Conservation (phyloP, 2,329 filamentous ascomycete species). For the Fusarium penzigii region DNA sequence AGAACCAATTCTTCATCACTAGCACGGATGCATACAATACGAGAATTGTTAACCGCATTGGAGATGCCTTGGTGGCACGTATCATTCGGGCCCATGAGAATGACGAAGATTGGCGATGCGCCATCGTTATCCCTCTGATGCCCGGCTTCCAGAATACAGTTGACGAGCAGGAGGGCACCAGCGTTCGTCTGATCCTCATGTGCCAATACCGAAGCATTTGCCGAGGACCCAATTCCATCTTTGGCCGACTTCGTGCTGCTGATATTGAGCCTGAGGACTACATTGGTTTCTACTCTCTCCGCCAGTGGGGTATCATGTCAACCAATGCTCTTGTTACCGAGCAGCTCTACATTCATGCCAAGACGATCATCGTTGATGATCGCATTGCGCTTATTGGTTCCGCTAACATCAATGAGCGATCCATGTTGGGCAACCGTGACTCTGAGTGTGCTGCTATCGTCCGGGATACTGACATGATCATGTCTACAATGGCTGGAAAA, state of each 20-base stretch:
- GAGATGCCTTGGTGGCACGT: constrained; percentile 89
- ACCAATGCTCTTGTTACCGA: constrained; percentile 86
- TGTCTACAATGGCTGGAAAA: constrained; percentile 86
- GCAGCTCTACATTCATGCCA: constrained; percentile 97
- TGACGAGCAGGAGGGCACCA: constrained; percentile 89
- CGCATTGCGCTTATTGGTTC: constrained; percentile 92
- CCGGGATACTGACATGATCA: constrained; percentile 88
- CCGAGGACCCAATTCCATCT: constrained; percentile 88
- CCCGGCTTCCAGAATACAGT: constrained; percentile 99
- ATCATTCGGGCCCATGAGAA: constrained; percentile 83
- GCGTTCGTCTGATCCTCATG: constrained; percentile 92
- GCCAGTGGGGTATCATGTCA: constrained; percentile 90
- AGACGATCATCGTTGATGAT: constrained; percentile 95
- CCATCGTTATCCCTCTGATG: constrained; percentile 91
- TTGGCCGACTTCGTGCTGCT: constrained; percentile 74
- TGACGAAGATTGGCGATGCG: constrained; percentile 85
- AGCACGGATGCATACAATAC: constrained; percentile 86
- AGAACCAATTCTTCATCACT: constrained; percentile 98
- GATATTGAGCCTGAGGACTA: constrained; percentile 94
- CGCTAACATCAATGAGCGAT: constrained; percentile 97
- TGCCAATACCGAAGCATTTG: constrained; percentile 97
- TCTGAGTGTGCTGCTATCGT: constrained; percentile 91
- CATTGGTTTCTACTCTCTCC: constrained; percentile 90
- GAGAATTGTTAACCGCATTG: constrained; percentile 89
- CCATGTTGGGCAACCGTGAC: constrained; percentile 88